phyloP scores from a whole-genome alignment of 73 alveolate species.

The Paramecium pentaurelia region DNA sequence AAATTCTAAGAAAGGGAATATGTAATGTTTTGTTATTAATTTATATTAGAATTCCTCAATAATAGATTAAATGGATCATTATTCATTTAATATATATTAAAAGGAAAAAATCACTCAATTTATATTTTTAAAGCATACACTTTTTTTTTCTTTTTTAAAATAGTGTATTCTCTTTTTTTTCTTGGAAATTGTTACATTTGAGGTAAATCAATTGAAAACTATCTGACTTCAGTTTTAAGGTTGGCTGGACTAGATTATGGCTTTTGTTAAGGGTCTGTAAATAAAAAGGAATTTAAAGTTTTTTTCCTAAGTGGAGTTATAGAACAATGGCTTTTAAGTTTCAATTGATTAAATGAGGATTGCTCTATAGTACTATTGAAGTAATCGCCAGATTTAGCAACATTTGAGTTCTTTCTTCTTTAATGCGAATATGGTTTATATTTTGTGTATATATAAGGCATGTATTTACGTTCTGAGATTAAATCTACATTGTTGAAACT shows the following conservation, averaged over 20 bases:
- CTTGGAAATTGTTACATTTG: background rate
- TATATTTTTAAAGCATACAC: background rate
- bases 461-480: background rate
- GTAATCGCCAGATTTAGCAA: background rate
- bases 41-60: background rate
- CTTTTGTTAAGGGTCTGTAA: background rate
- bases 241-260: background rate
- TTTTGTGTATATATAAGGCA: background rate
- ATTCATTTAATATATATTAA: background rate
- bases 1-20: background rate
- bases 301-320: background rate
- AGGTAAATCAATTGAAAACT: background rate
- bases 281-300: background rate
- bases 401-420: background rate
- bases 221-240: background rate
- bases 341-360: background rate
- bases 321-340: background rate
- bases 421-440: background rate
- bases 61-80: background rate
- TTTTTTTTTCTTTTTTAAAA: background rate
- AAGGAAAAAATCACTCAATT: background rate
- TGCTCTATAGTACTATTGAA: background rate
- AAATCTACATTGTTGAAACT: background rate
- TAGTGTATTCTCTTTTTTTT: background rate
- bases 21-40: background rate